These are phyloP conservation scores for Suillus spraguei DNA, from an alignment of 768 basidiomycete species.

Conservation along the genomic window DNA sequence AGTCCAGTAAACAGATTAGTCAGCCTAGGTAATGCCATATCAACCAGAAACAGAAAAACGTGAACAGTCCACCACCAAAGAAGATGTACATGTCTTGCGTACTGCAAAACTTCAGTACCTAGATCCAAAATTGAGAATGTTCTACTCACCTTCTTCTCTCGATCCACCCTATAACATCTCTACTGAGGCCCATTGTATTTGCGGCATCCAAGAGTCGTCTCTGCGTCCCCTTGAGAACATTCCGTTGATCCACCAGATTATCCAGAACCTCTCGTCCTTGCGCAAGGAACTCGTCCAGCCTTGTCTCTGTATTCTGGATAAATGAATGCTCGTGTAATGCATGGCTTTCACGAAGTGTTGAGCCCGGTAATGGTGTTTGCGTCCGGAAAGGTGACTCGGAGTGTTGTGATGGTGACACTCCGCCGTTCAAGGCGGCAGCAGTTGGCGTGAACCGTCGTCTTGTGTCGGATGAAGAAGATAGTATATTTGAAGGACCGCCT, in stretches of 20 bases:
- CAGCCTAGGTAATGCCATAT: constrained; percentile 90
- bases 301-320: constrained; percentile 76
- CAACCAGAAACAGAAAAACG: constrained; percentile 90
- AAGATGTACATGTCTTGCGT: constrained; percentile 97
- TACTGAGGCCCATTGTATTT: constrained; percentile 91
- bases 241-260: constrained; percentile 89
- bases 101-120: constrained; percentile 42
- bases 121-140: not conserved
- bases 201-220: constrained; percentile 84
- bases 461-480: constrained; percentile 46
- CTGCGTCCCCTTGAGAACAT: constrained; percentile 94
- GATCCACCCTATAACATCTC: constrained; percentile 97
- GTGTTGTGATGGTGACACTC: constrained; percentile 53
- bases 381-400: constrained; percentile 88
- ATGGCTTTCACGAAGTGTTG: constrained; percentile 66
- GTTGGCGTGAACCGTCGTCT: constrained; percentile 61
- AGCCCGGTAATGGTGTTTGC: constrained; percentile 54
- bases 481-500: constrained; percentile 40
- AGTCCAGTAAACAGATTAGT: not conserved
- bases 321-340: constrained; percentile 91
- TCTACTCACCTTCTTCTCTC: constrained; percentile 79
- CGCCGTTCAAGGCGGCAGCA: constrained; percentile 35
- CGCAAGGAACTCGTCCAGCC: constrained; percentile 87
- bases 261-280: constrained; percentile 93
- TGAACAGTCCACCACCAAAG: constrained; percentile 78